Conservation (phyloP, 1,284 basidiomycete genomes). For the Sphagnurus paluster region DNA sequence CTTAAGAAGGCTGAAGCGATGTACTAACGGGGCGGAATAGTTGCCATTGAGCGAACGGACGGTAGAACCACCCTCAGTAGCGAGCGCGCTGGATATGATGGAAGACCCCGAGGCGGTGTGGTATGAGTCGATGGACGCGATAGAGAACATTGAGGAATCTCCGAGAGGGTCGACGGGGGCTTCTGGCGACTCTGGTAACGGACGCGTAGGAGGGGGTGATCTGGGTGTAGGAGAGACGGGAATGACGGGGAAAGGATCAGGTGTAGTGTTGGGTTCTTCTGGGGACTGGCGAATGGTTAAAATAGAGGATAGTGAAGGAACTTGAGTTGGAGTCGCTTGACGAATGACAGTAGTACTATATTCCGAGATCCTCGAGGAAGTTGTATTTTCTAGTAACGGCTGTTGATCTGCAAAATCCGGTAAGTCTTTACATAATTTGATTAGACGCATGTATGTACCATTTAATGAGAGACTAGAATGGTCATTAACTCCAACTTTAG, state of each 20-base stretch:
- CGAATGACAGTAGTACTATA: slow-evolving; percentile 73
- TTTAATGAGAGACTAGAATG: slow-evolving; percentile 45
- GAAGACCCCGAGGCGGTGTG: slow-evolving; percentile 61
- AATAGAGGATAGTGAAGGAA: slow-evolving; percentile 68
- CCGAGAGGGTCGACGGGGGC: slow-evolving; percentile 31
- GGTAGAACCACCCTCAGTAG: slow-evolving; percentile 73
- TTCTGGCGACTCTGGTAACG: slow-evolving; percentile 12
- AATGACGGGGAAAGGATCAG: slow-evolving; percentile 29
- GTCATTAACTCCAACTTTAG: slow-evolving; percentile 51
- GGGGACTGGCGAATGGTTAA: slow-evolving; percentile 65
- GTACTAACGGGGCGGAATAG: slow-evolving; percentile 53
- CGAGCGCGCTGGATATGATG: slow-evolving; percentile 57
- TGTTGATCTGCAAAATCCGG: slow-evolving; percentile 32
- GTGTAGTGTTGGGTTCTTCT: slow-evolving; percentile 44
- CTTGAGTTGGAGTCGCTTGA: slow-evolving; percentile 33
- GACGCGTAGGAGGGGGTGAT: slow-evolving; percentile 11
- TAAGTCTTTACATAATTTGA: slow-evolving; percentile 4
- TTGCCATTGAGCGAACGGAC: slow-evolving; percentile 47
- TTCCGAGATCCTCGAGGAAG: slow-evolving; percentile 41
- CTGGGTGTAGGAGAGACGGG: slow-evolving; percentile 26
- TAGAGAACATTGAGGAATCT: slow-evolving; percentile 55
- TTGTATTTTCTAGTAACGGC: slow-evolving; percentile 55
- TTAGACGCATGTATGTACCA: slow-evolving; percentile 27
- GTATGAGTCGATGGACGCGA: slow-evolving; percentile 66
- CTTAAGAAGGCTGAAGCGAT: slow-evolving; percentile 85